phyloP scores from a whole-genome alignment of 495 filamentous ascomycete species.

The Lasiosphaeria hispida region DNA sequence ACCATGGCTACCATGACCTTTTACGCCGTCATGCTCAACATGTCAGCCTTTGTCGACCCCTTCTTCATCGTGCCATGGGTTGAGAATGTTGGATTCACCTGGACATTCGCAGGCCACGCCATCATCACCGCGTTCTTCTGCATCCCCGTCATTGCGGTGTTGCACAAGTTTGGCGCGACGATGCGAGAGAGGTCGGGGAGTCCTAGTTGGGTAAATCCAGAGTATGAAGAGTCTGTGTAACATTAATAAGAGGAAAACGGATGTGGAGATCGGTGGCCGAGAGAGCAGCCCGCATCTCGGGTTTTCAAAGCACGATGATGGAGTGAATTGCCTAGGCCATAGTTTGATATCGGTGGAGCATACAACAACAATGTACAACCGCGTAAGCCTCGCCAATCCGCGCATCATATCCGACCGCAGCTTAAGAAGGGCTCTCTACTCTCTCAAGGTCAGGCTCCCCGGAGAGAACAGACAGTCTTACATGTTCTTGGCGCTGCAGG shows the following conservation, averaged over 20 bases:
- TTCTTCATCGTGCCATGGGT: slow-evolving; percentile 61
- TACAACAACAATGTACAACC: too few species aligned
- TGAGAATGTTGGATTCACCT: slow-evolving; percentile 50
- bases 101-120: slow-evolving; percentile 57
- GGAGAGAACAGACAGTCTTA: too few species aligned
- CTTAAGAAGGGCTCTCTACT: too few species aligned
- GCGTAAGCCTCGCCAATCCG: too few species aligned
- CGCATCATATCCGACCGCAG: too few species aligned
- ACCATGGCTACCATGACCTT: slow-evolving; percentile 60
- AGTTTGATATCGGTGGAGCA: too few species aligned
- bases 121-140: slow-evolving; percentile 47
- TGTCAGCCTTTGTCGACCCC: slow-evolving; percentile 42
- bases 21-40: slow-evolving; percentile 60
- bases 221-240: slow-evolving; percentile 17
- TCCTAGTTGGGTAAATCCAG: slow-evolving; percentile 21
- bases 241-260: neutral
- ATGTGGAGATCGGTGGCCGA: too few species aligned
- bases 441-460: too few species aligned
- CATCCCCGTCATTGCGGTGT: slow-evolving; percentile 36
- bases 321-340: too few species aligned
- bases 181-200: slow-evolving; percentile 13
- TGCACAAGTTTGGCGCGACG: slow-evolving; percentile 47
- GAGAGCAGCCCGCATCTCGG: too few species aligned
- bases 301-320: too few species aligned
- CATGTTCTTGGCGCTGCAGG: too few species aligned